Evolutionary conservation across 2,329 filamentous ascomycete species (phyloP).

Genomic region (Colletotrichum sojae): DNA sequence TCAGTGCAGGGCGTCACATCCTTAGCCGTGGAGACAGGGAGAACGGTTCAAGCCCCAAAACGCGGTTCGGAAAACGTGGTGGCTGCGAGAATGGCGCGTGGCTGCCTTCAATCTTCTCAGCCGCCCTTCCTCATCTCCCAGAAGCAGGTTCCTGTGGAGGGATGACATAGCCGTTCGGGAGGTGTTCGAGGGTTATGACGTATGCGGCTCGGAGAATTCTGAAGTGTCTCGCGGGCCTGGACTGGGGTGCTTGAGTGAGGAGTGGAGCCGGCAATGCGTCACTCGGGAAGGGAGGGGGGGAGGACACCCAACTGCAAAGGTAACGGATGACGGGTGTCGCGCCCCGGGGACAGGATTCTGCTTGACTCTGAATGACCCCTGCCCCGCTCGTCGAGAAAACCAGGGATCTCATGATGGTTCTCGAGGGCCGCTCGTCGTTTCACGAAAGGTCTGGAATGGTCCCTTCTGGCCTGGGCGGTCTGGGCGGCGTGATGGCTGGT

Average conservation of each 20-base stretch:
- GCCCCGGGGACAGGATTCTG: slow-evolving; percentile 25
- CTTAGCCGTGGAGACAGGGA: background rate
- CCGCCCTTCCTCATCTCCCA: background rate
- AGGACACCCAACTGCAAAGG: background rate
- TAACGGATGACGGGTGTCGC: slow-evolving; percentile 27
- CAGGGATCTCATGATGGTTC: slow-evolving; percentile 10
- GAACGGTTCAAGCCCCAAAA: slow-evolving; percentile 6
- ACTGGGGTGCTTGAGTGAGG: slow-evolving; percentile 16
- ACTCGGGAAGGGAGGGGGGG: slow-evolving; percentile 21
- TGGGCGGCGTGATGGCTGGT: slow-evolving; percentile 7
- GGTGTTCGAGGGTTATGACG: slow-evolving; percentile 27
- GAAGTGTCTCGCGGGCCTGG: background rate
- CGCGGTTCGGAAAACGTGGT: slow-evolving; percentile 23
- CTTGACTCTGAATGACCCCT: background rate
- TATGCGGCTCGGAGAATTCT: slow-evolving; percentile 35
- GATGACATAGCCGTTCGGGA: slow-evolving; percentile 32
- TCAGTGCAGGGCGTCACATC: background rate
- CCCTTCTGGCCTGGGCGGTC: background rate
- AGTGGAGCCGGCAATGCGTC: slow-evolving; percentile 37
- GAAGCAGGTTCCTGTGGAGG: slow-evolving; percentile 33
- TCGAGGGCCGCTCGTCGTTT: slow-evolving; percentile 12
- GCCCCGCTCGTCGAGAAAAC: slow-evolving; percentile 10
- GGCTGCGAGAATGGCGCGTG: slow-evolving; percentile 28
- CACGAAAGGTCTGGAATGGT: slow-evolving; percentile 33
- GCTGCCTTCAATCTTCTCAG: slow-evolving; percentile 26